Evolutionary conservation across 139 green algal genomes (phyloP).

Genomic region (Chlorella sp.): DNA sequence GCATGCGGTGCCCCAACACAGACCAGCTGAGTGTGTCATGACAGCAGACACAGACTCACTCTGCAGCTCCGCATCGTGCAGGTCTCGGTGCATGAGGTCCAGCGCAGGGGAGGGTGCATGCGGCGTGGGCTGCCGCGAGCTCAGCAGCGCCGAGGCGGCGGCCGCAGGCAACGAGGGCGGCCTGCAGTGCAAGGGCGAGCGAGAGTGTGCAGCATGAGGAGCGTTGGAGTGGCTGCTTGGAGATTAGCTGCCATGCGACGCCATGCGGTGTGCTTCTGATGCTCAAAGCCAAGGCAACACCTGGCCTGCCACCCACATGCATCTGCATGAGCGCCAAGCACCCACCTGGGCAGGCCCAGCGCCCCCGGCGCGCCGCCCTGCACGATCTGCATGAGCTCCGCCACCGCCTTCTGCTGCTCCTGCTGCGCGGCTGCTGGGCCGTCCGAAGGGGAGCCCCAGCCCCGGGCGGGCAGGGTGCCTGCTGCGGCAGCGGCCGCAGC

Average conservation of each 20-base stretch:
- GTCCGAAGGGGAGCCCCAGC: background rate
- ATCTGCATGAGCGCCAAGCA: no score
- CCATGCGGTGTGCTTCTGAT: no score
- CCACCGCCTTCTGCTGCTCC: background rate
- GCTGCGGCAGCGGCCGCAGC: background rate
- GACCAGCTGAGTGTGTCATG: no score
- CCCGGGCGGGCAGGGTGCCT: background rate
- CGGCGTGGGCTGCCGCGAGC: slow-evolving; percentile 13
- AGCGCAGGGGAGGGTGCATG: background rate
- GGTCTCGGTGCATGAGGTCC: slow-evolving; percentile 29
- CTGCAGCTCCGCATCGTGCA: slow-evolving; percentile 28
- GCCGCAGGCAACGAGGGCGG: slow-evolving; percentile 3
- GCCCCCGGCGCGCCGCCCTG: background rate
- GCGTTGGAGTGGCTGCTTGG: no score
- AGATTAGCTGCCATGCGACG: no score
- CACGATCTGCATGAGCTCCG: slow-evolving; percentile 29
- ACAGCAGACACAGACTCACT: background rate
- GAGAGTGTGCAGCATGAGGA: no score
- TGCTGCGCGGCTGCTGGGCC: background rate
- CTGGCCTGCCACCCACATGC: no score
- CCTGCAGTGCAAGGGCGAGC: no score
- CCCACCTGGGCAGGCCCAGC: slow-evolving; percentile 10
- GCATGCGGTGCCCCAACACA: no score
- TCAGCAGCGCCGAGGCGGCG: slow-evolving; percentile 26
- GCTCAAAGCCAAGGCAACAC: no score